Evolutionary conservation across 176 grass and related monocot species (phyloP), one percentile per base, ranked within the genome.

Genomic region (Bolboschoenus planiculmis): DNA sequence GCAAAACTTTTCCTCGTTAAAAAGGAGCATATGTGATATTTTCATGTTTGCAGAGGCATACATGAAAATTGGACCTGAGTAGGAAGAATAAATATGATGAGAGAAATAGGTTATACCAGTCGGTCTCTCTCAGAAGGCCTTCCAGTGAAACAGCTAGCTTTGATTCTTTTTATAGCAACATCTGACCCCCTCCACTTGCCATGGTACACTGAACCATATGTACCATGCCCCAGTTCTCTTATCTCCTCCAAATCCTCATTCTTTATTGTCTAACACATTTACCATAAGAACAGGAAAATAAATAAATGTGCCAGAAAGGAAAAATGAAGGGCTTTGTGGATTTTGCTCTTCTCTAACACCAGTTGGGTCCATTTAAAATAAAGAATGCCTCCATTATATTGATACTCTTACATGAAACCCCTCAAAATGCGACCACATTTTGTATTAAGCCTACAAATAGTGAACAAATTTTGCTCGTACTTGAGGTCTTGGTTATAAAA

Each of bases 171-270:
- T 83, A 99, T 90, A 29, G 96, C 96, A 81, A 99, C 92, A 78
- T 99, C 96, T 58, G 92, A 99, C 74, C 96, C 96, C 72, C 86
- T 95, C 96, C 96, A 99, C 88, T 99, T 99, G 56, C 92, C 96
- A 95, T 99, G 87, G 76, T 71, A 99, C 18, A 99, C 96, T 5
- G 96, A 29, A n/a, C 96, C 96, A 86, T 95, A 99, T 53, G 92
- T 95, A 78, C 96, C 96, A 58, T 89, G 89, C 83, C 96, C 96
- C 62, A 99, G 86, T 67, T 95, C 91, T 87, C 82, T 95, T 89
- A 99, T 90, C 87, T 99, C 96, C 81, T 99, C 96, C 84, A 99
- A 89, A 90, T 99, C 96, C 75, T 95, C 96, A 85, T 95, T 95
- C 74, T 86, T 86, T 82, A 99, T 99, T 79, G 91, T 99, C 96